Evolutionary conservation across 2,329 filamentous ascomycete genomes (phyloP).

Genomic region (Dichotomopilus funicola): DNA sequence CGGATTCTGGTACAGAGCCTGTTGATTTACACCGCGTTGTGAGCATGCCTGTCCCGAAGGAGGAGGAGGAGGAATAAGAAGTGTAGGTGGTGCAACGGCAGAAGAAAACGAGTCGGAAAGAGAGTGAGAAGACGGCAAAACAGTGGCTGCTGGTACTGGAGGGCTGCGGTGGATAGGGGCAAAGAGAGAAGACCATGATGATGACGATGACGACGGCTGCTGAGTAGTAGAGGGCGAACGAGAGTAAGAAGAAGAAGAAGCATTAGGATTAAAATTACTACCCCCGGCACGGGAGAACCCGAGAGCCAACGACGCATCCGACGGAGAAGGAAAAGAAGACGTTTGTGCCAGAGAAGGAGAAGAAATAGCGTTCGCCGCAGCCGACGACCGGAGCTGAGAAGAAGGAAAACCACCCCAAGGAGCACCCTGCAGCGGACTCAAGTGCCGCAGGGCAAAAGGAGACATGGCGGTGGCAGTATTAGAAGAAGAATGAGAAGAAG

Average conservation of each 20-base stretch:
- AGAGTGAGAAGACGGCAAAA: constrained; percentile 12
- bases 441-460: constrained; percentile 16
- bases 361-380: not conserved
- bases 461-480: constrained; percentile 17
- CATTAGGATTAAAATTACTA: constrained; percentile 18
- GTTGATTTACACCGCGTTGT: constrained; percentile 24
- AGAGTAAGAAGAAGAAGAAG: constrained; percentile 8
- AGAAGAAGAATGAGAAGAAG: constrained; percentile 21
- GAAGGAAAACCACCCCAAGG: constrained; percentile 20
- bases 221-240: constrained; percentile 10
- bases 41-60: constrained; percentile 26
- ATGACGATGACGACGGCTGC: constrained; percentile 10
- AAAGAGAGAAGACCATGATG: constrained; percentile 23
- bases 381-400: constrained; percentile 18
- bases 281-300: constrained; percentile 10
- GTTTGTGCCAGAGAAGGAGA: constrained; percentile 12
- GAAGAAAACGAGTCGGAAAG: not conserved
- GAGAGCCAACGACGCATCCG: constrained; percentile 11
- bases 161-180: constrained; percentile 14
- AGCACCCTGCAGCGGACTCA: constrained; percentile 13
- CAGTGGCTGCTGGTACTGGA: constrained; percentile 9
- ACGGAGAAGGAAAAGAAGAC: constrained; percentile 15
- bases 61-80: constrained; percentile 5
- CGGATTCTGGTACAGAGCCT: constrained; percentile 26
- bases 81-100: no score